Percentiles rank a stretch among this genome's conserved stretches.
These are phyloP conservation scores for Endoconidiophora laricicola DNA, from an alignment of 2,329 filamentous ascomycete species.

Conservation along the genomic window DNA sequence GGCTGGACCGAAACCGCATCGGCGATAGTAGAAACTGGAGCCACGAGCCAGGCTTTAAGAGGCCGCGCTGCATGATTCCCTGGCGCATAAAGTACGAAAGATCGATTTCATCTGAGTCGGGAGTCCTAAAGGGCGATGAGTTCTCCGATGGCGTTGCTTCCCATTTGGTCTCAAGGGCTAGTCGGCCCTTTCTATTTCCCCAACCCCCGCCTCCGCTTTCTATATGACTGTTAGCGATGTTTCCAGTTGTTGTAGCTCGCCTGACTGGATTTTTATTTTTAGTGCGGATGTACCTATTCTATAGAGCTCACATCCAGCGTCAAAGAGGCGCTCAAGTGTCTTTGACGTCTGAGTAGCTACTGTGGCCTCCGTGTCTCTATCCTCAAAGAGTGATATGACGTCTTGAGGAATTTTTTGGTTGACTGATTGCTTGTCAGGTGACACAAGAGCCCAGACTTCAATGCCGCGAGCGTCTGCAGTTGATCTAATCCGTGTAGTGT, in stretches of 20 bases:
- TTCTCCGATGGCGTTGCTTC: constrained; percentile 12
- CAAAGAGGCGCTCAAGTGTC: background rate
- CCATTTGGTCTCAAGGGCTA: constrained; percentile 52
- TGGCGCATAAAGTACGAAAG: constrained; percentile 14
- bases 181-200: constrained; percentile 62
- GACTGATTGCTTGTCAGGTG: constrained; percentile 1
- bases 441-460: constrained; percentile 53
- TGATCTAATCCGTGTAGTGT: constrained; percentile 24
- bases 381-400: constrained; percentile 13
- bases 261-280: no score
- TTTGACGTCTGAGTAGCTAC: background rate
- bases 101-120: constrained; percentile 20
- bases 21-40: constrained; percentile 48
- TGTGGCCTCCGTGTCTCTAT: constrained; percentile 6
- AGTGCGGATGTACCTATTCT: constrained; percentile 25
- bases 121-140: constrained; percentile 13
- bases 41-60: constrained; percentile 45
- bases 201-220: constrained; percentile 73
- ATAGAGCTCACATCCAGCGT: constrained; percentile 23
- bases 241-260: no score
- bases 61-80: constrained; percentile 21
- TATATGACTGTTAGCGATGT: constrained; percentile 17
- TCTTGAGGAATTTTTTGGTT: constrained; percentile 33
- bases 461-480: constrained; percentile 30
- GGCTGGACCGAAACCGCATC: constrained; percentile 10